Evolutionary conservation across 2,329 filamentous ascomycete species (phyloP), one percentile per base, ranked within the genome.

Genomic region (Cladosporium colombiae): DNA sequence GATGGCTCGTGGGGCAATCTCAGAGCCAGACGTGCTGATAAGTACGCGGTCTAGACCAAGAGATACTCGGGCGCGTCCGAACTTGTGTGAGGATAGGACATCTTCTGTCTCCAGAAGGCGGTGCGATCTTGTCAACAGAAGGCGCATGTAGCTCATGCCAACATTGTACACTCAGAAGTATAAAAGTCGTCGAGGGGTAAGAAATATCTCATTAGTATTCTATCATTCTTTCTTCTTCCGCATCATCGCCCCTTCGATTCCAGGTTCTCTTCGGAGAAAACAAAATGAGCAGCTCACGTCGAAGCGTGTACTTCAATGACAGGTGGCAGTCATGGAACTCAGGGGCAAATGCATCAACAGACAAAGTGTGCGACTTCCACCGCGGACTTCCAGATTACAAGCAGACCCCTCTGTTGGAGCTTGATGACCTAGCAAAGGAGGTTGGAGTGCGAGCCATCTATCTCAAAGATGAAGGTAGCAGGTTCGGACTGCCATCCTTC

Each of bases 401-500:
- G 3, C 74, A 76, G 5, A 89, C 88, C 0, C 83, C 83, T 1
- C 79, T 91, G 0, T 71, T 82, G 3, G 69, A 78, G 0, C 79
- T 92, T 0, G 78, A 81, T 0, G 72, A 77, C 0, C 68, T 91
- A 0, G 88, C 89, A 0, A 70, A 78, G 3, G 81, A 87, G 14
- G 74, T 91, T 0, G 84, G 84, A 0, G 77, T 91, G 10, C 77
- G 78, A 1, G 78, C 81, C 2, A 80, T 92, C 1, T 81, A 87
- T 27, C 73, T 92, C 67, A 93, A 93, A 73, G 86, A 92, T 70
- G 90, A 93, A 75, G 87, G 85, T 35, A 79, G 78, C 65, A 83
- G 90, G 3, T 85, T 91, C 35, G 87, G 87, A 0, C 80, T 92
- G 1, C 88, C 89, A 0, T 84, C 90, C 0, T 93, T 92, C 81